These are phyloP conservation scores for Fusarium liriodendri DNA, from an alignment of 2,329 filamentous ascomycete species.

Conservation along the genomic window DNA sequence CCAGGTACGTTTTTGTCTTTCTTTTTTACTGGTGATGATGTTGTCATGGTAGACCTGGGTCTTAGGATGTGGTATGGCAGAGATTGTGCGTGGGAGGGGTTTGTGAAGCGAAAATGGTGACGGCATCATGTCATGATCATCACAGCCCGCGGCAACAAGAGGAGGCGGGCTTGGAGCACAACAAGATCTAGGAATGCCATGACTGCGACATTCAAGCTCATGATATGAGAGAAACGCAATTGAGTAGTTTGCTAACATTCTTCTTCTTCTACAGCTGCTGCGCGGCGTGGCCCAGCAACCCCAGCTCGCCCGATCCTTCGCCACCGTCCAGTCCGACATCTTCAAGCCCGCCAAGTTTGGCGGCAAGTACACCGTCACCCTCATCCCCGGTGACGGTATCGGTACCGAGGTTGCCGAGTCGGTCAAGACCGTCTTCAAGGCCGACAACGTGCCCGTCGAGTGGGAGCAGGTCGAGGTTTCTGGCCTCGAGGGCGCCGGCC, in stretches of 20 bases:
- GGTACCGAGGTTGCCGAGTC: conserved; percentile 97
- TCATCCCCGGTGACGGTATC: conserved; percentile 99
- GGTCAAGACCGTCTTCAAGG: conserved; percentile 99
- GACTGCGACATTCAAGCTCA: conserved; percentile 8
- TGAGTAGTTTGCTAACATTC: conserved; percentile 39
- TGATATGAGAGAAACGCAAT: conserved; percentile 5
- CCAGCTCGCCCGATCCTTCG: conserved; percentile 69
- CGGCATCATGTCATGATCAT: conserved; percentile 36
- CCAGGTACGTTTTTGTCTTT: conserved; percentile 58
- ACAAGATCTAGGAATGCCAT: background rate
- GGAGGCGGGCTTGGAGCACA: background rate
- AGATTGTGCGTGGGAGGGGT: background rate
- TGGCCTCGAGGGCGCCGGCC: conserved; percentile 82
- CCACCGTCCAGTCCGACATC: conserved; percentile 91
- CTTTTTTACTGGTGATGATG: conserved; percentile 18
- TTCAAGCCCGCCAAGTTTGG: conserved; percentile 99
- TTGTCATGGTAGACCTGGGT: conserved; percentile 13
- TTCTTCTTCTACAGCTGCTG: conserved; percentile 57
- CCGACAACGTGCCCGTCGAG: conserved; percentile 97
- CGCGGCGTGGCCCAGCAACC: conserved; percentile 61
- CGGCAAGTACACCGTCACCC: conserved; percentile 98
- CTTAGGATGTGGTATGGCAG: background rate
- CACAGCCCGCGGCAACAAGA: conserved; percentile 9
- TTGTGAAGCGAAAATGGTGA: background rate
- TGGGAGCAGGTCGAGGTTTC: conserved; percentile 99